These are phyloP conservation scores for Paulownia fortunei DNA, from an alignment of 257 asterid genomes.

Conservation along the genomic window DNA sequence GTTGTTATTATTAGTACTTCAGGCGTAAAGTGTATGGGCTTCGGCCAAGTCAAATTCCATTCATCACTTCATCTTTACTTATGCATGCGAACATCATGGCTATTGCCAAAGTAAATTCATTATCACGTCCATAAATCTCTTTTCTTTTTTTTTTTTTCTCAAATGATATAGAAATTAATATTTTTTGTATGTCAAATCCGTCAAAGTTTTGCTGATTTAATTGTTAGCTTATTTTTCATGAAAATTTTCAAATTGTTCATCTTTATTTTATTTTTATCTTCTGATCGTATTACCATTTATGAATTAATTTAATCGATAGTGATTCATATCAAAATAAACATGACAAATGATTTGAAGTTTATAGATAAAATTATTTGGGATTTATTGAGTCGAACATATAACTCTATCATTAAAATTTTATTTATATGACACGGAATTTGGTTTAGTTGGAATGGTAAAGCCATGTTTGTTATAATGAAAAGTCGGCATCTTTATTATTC, in stretches of 20 bases:
- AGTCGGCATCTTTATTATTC: neutral
- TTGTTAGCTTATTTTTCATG: too few species aligned
- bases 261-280: too few species aligned
- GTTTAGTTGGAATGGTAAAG: neutral
- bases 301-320: too few species aligned
- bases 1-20: neutral
- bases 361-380: too few species aligned
- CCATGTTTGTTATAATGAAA: neutral
- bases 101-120: neutral
- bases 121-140: neutral
- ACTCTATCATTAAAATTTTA: neutral
- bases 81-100: slow-evolving; percentile 22
- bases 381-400: too few species aligned
- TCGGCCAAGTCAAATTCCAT: neutral
- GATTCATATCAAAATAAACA: too few species aligned
- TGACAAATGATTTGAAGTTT: too few species aligned
- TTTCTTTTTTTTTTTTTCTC: neutral
- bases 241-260: too few species aligned
- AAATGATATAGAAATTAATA: neutral
- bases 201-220: too few species aligned
- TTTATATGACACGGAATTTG: neutral
- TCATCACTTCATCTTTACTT: slow-evolving; percentile 6
- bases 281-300: too few species aligned
- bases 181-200: too few species aligned
- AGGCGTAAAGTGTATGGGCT: too few species aligned